Conservation (phyloP, 2,329 filamentous ascomycete species). For the Trichophyton rubrum region DNA sequence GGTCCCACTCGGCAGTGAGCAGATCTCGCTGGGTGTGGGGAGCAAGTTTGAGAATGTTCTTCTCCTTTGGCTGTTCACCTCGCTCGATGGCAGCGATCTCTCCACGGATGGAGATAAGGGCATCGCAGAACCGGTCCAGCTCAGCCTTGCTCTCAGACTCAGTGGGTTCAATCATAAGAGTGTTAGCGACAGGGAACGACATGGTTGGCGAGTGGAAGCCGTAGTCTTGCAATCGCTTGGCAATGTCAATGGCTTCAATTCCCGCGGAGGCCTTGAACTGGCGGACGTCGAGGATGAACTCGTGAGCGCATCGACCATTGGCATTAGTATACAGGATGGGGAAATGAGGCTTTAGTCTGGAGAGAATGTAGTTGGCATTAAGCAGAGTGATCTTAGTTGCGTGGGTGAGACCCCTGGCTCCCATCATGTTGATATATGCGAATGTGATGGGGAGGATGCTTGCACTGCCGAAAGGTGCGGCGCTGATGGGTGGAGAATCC, state of each 20-base stretch:
- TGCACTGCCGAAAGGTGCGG: conserved; percentile 74
- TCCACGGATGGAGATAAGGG: conserved; percentile 69
- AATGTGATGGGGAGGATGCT: conserved; percentile 90
- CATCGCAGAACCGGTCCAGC: conserved; percentile 85
- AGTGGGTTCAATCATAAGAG: conserved; percentile 95
- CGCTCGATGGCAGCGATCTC: conserved; percentile 79
- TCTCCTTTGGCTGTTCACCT: conserved; percentile 58
- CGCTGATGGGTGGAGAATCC: conserved; percentile 57
- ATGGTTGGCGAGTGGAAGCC: conserved; percentile 96
- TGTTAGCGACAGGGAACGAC: conserved; percentile 91
- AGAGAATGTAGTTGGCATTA: conserved; percentile 93
- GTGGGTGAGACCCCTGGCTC: conserved; percentile 64
- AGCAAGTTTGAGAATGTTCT: conserved; percentile 78
- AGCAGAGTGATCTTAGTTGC: conserved; percentile 87
- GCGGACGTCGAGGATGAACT: conserved; percentile 88
- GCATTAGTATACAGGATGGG: conserved; percentile 87
- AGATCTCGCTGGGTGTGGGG: conserved; percentile 79
- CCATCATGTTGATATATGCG: conserved; percentile 95
- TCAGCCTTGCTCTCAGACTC: conserved; percentile 87
- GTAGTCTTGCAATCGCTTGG: conserved; percentile 93
- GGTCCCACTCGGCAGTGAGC: conserved; percentile 62
- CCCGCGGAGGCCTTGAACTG: conserved; percentile 72
- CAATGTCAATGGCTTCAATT: conserved; percentile 85
- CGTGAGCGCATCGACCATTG: conserved; percentile 80
- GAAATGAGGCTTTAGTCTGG: conserved; percentile 74